Conservation (phyloP, 2,329 filamentous ascomycete genomes). For the Penicillium crustosum region DNA sequence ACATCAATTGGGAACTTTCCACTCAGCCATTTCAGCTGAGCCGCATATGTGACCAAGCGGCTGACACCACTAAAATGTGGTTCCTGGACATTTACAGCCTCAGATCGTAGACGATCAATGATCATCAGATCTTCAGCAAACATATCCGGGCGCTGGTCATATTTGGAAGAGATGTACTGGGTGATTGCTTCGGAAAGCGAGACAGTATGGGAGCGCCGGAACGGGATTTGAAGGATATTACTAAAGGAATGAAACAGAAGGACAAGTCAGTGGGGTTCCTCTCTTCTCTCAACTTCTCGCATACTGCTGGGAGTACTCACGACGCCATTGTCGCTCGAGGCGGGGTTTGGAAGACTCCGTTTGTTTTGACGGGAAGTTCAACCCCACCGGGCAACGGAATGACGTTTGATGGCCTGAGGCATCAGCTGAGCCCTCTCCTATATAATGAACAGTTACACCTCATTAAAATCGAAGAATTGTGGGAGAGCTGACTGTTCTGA, state of each 20-base stretch:
- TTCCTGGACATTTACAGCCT: conserved; percentile 87
- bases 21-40: conserved; percentile 87
- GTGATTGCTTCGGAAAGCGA: conserved; percentile 80
- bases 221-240: conserved; percentile 71
- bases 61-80: conserved; percentile 81
- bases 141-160: conserved; percentile 98
- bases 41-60: conserved; percentile 88
- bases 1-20: conserved; percentile 97
- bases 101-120: conserved; percentile 77
- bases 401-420: conserved; percentile 34
- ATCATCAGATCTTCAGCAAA: conserved; percentile 84
- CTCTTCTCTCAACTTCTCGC: background rate
- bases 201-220: conserved; percentile 78
- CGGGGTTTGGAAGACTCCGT: conserved; percentile 16
- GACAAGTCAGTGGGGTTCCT: background rate
- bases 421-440: background rate
- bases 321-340: conserved; percentile 34
- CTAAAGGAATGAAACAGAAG: conserved; percentile 22
- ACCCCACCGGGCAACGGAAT: conserved; percentile 34
- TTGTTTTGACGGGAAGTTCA: conserved; percentile 32
- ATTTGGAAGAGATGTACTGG: conserved; percentile 95
- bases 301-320: conserved; percentile 24
- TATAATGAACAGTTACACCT: no score
- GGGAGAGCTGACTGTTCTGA: no score
- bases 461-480: no score